Conservation (phyloP, 257 asterid genomes). For the Solanum bulbocastanum region DNA sequence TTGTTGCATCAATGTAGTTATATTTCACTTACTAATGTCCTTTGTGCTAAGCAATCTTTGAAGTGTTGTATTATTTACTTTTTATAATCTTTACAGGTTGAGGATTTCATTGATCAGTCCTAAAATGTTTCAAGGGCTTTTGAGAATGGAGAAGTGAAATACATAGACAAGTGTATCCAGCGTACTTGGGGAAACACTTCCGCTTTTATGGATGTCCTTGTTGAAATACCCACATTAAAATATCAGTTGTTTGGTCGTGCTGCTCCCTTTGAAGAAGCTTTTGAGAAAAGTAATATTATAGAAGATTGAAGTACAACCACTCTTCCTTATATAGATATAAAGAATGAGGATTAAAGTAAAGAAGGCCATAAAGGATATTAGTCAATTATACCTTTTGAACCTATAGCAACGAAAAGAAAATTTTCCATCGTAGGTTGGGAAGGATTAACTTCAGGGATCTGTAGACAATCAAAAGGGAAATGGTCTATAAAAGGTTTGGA, state of each 20-base stretch:
- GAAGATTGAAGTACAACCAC: neutral
- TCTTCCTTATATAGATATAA: neutral
- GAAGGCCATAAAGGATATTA: neutral
- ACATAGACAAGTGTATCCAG: constrained; percentile 53
- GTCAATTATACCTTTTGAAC: neutral
- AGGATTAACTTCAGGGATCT: neutral
- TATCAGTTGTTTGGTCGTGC: constrained; percentile 52
- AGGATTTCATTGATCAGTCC: constrained; percentile 69
- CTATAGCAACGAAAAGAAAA: neutral
- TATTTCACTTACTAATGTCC: neutral
- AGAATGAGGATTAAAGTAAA: neutral
- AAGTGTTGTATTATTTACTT: neutral
- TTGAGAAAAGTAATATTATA: neutral
- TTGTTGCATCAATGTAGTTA: constrained; percentile 56
- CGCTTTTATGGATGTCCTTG: constrained; percentile 49
- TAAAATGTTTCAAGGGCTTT: constrained; percentile 89
- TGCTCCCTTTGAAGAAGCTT: neutral
- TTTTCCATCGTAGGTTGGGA: neutral
- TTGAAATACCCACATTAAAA: constrained; percentile 28
- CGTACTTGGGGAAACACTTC: constrained; percentile 24
- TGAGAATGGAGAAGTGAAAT: constrained; percentile 47
- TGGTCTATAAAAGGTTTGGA: neutral
- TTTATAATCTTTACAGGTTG: constrained; percentile 41
- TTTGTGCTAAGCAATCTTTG: neutral
- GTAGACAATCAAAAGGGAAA: neutral